Percentiles rank a stretch among this genome's conserved stretches.
These are phyloP conservation scores for Microcera coccophila DNA, from an alignment of 2,329 filamentous ascomycete species.

Conservation along the genomic window DNA sequence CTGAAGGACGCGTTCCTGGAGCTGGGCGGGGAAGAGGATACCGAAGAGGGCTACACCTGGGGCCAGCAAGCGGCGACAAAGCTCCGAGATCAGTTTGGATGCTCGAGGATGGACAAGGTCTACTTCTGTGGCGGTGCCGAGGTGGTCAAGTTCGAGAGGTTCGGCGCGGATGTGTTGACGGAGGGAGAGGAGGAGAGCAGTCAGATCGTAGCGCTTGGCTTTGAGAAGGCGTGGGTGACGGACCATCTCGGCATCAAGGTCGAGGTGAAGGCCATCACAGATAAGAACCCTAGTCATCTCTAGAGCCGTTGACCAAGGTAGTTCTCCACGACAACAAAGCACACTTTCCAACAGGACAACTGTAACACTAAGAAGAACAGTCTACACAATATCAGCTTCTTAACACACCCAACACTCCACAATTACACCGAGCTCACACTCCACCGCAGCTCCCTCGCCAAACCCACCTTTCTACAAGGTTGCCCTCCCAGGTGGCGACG, in stretches of 20 bases:
- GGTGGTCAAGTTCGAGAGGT: slow-evolving; percentile 37
- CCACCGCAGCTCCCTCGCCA: too few species aligned
- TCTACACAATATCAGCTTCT: too few species aligned
- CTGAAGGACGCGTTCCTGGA: slow-evolving; percentile 52
- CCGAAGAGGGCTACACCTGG: slow-evolving; percentile 54
- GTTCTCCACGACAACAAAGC: too few species aligned
- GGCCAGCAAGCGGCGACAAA: slow-evolving; percentile 47
- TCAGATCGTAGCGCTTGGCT: slow-evolving; percentile 24
- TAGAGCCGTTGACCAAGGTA: slow-evolving; percentile 1
- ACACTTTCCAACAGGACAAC: too few species aligned
- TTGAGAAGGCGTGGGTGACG: slow-evolving; percentile 46
- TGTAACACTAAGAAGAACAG: too few species aligned
- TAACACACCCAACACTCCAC: too few species aligned
- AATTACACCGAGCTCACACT: too few species aligned
- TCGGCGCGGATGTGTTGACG: slow-evolving; percentile 42
- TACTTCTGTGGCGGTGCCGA: slow-evolving; percentile 39
- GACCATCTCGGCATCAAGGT: slow-evolving; percentile 41
- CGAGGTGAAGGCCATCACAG: slow-evolving; percentile 8
- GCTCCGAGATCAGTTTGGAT: slow-evolving; percentile 43
- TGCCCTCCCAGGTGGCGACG: too few species aligned
- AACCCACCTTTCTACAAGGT: too few species aligned
- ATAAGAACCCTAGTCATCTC: slow-evolving; percentile 4
- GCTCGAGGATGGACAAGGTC: slow-evolving; percentile 52
- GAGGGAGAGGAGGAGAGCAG: slow-evolving; percentile 30
- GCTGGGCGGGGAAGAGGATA: slow-evolving; percentile 47